Evolutionary conservation across 1,284 basidiomycete species (phyloP).

Genomic region (Rhodofomes roseus): DNA sequence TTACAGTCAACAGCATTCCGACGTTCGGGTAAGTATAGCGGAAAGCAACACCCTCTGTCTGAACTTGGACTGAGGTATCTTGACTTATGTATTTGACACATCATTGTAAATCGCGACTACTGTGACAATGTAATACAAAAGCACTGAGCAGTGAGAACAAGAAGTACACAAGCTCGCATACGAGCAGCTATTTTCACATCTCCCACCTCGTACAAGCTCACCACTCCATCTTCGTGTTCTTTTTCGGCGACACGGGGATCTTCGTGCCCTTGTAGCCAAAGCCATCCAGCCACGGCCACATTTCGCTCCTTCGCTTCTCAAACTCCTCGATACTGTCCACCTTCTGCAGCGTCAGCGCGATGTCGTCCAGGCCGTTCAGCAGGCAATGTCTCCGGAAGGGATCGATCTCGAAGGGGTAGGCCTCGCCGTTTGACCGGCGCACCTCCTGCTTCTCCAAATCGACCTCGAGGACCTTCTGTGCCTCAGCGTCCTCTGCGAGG

Average conservation of each 20-base stretch:
- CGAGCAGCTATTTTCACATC: conserved; percentile 18
- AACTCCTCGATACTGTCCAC: conserved; percentile 67
- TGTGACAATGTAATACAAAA: no score
- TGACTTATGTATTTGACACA: no score
- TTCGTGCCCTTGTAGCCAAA: conserved; percentile 82
- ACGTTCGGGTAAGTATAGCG: no score
- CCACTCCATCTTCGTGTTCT: conserved; percentile 72
- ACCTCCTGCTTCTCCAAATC: conserved; percentile 89
- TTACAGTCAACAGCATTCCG: no score
- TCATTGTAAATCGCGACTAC: no score
- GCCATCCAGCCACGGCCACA: conserved; percentile 94
- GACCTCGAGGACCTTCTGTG: conserved; percentile 80
- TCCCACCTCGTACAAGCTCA: conserved; percentile 23
- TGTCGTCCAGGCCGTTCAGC: conserved; percentile 92
- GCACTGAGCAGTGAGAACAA: neutral
- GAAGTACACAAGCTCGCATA: neutral
- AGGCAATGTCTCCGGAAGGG: conserved; percentile 89
- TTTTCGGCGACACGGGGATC: conserved; percentile 52
- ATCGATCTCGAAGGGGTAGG: conserved; percentile 79
- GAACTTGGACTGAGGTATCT: no score
- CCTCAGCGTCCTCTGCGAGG: conserved; percentile 79
- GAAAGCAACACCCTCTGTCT: no score
- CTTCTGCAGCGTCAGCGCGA: conserved; percentile 86
- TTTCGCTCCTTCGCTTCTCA: conserved; percentile 69
- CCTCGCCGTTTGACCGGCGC: conserved; percentile 70